These are phyloP conservation scores for Ophiostoma sp. DNA, from an alignment of 2,329 filamentous ascomycete species.

Conservation along the genomic window DNA sequence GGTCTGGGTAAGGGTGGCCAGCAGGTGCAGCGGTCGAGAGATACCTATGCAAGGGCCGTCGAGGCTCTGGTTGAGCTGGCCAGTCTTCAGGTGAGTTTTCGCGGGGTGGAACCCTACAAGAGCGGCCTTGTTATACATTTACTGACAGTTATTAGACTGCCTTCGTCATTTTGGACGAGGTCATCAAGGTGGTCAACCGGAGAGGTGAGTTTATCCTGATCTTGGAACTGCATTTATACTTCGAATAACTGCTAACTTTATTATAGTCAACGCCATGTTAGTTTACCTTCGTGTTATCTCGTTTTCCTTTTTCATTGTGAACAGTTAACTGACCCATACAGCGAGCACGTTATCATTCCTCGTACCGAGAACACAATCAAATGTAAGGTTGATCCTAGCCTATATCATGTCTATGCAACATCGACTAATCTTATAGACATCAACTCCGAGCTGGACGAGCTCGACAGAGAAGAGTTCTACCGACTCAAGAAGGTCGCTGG, in stretches of 20 bases:
- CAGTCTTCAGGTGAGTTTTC: slow-evolving; percentile 65
- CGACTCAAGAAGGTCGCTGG: slow-evolving; percentile 90
- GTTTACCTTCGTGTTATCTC: slow-evolving; percentile 35
- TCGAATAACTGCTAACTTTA: slow-evolving; percentile 36
- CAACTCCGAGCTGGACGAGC: slow-evolving; percentile 95
- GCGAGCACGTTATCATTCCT: slow-evolving; percentile 93
- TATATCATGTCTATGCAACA: neutral
- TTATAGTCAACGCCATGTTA: slow-evolving; percentile 84
- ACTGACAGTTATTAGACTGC: slow-evolving; percentile 63
- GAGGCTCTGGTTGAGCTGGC: slow-evolving; percentile 94
- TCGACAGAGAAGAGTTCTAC: slow-evolving; percentile 98
- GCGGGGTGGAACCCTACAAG: too few relatives aligned
- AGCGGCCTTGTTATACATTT: neutral
- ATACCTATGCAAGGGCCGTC: slow-evolving; percentile 93
- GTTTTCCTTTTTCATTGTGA: neutral
- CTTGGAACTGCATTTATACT: neutral
- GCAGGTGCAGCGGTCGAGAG: slow-evolving; percentile 90
- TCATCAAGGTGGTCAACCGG: slow-evolving; percentile 98
- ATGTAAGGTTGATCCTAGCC: slow-evolving; percentile 61
- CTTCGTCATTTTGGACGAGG: slow-evolving; percentile 96
- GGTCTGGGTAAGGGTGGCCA: slow-evolving; percentile 95
- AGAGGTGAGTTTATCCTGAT: slow-evolving; percentile 60
- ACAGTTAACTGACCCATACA: slow-evolving; percentile 37
- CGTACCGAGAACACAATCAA: slow-evolving; percentile 99
- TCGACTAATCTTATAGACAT: slow-evolving; percentile 60